phyloP scores from a whole-genome alignment of 1,284 basidiomycete genomes.

The Porogramme epimiltina region DNA sequence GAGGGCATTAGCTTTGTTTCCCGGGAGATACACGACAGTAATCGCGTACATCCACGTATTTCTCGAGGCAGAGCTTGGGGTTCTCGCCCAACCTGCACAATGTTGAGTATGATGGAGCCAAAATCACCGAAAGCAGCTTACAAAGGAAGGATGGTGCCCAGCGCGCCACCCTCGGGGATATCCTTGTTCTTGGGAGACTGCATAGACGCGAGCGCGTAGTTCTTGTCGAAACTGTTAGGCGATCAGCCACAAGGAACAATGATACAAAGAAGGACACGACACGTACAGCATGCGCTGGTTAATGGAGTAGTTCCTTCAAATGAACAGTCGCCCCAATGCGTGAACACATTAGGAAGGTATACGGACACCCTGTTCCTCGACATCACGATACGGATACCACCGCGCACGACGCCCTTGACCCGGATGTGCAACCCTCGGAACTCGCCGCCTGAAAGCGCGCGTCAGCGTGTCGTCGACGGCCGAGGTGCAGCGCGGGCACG shows the following conservation, averaged over 20 bases:
- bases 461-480: too few species aligned
- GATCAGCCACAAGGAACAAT: conserved; percentile 1
- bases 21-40: conserved; percentile 23
- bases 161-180: conserved; percentile 96
- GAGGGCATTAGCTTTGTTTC: conserved; percentile 31
- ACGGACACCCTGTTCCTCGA: conserved; percentile 91
- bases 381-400: conserved; percentile 95
- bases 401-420: conserved; percentile 96
- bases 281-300: conserved; percentile 87
- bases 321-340: neutral
- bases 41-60: conserved; percentile 89
- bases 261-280: too few species aligned
- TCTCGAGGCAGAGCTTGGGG: conserved; percentile 91
- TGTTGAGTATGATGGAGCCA: neutral
- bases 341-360: neutral
- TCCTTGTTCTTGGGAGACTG: conserved; percentile 99
- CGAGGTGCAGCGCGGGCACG: too few species aligned
- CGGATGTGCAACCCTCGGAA: conserved; percentile 99
- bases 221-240: conserved; percentile 84
- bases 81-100: conserved; percentile 79
- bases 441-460: conserved; percentile 59
- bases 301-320: conserved; percentile 87
- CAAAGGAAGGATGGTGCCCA: conserved; percentile 95
- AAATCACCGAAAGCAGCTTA: conserved; percentile 35
- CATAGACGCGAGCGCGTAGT: conserved; percentile 97